Base-by-base conservation (phyloP, 495 filamentous ascomycete species). In the Parathielavia appendiculata region DNA sequence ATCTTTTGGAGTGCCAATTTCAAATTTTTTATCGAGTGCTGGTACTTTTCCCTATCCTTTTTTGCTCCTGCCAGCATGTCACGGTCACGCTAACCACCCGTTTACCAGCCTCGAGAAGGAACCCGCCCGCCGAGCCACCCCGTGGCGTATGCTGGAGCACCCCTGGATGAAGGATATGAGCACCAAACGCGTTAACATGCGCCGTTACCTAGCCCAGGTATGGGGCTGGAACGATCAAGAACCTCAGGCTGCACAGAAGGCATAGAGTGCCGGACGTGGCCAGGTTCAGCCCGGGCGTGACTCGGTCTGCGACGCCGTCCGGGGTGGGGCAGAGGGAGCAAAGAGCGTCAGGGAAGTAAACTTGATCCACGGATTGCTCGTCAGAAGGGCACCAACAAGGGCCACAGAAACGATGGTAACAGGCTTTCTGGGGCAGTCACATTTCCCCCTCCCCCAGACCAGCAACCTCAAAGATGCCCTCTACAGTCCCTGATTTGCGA, bases 11-110 rank as follows among this genome's bases (percentile, higher is more conserved):
- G 87, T 62, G 88, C 91, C 64, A 93, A 85, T 62, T 97, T 98
- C 74, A 98, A 98, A 69, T 97, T 96, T 71, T 98, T 97, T 63
- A 96, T 98, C 71, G 91, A 95, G 73, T 96, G 91, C 84, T 97
- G 95, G 93, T 97, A 86, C 70, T 90, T 89, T 56, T 35, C 50
- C 32, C 19, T 56, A 39, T 41, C n/a, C 39, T 20, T 22, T 10
- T 12, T 22, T 38, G 8, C 49, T 17, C 20, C 4, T 17, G 50
- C 20, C 1, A 17, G n/a, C 32, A 16, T 45, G 47, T 45, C 46
- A 19, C 17, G 14, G 47, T 45, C 46, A 19, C 17, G 14, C 32
- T 50, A 17, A 51, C 16, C n/a, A 19, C 17, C 32, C 6, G 39
- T 51, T 23, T 41, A 58, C 58, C 58, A 96, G 92, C 75, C 83